These are phyloP conservation scores for Suhomyces atakaporum DNA, from an alignment of 1,139 yeast species.

Conservation along the genomic window DNA sequence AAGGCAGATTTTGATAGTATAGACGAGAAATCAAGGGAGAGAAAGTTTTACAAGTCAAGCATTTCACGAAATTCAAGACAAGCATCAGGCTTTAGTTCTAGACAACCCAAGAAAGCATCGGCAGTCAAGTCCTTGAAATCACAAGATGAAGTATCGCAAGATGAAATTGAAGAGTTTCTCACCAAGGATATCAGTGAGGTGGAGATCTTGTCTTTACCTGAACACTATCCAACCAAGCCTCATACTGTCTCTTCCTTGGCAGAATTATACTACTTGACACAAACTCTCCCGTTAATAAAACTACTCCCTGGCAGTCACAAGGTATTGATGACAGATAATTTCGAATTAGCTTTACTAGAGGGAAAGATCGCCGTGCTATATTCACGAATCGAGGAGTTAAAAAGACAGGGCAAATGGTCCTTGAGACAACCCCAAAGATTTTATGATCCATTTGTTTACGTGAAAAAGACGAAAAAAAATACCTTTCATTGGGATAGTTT, in stretches of 20 bases:
- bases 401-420: constrained; percentile 88
- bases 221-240: constrained; percentile 44
- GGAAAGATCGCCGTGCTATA: constrained; percentile 92
- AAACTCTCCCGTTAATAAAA: constrained; percentile 80
- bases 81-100: constrained; percentile 6
- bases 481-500: constrained; percentile 70
- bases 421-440: constrained; percentile 78
- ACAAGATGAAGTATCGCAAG: constrained; percentile 22
- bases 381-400: constrained; percentile 88
- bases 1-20: constrained; percentile 4
- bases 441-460: constrained; percentile 62
- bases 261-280: constrained; percentile 83
- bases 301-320: constrained; percentile 85
- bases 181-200: constrained; percentile 32
- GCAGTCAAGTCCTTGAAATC: constrained; percentile 22
- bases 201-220: constrained; percentile 45
- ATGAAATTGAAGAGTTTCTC: constrained; percentile 28
- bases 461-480: constrained; percentile 32
- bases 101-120: constrained; percentile 12
- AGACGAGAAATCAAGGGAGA: constrained; percentile 7
- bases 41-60: constrained; percentile 6
- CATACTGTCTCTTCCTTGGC: constrained; percentile 67
- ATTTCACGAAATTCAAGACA: constrained; percentile 6
- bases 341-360: constrained; percentile 84
- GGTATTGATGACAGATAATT: constrained; percentile 79